Evolutionary conservation across 202 grass and related monocot species (phyloP), one percentile per base, ranked within the genome.

Genomic region (Dendrocalamus latiflorus): DNA sequence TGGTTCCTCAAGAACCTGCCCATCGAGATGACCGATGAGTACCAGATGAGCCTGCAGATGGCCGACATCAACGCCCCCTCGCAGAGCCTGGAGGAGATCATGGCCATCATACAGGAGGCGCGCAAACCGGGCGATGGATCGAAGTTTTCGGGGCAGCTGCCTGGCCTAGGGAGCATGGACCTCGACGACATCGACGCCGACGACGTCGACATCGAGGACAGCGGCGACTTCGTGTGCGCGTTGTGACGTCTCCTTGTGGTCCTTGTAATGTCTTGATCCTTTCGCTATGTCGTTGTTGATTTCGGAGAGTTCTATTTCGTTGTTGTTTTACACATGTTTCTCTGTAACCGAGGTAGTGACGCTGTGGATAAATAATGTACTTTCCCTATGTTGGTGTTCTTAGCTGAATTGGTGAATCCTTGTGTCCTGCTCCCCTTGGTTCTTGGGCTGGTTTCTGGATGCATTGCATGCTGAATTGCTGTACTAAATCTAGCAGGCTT

Each of bases 1-100:
- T 99, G 96, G 96, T 99, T 99, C 81, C 80, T 94, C 58, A 94
- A 94, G 88, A 99, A 99, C 68, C 87, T 99, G 62, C 97, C 97
- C 0, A 83, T 99, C 34, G 97, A 99, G 88, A 92, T 96, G 83
- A 92, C 89, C 0, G 97, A 99, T 8, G 97, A 92, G 66, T 96
- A 94, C 76, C 97, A 96, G 81, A 80, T 14, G 65, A 63, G 37
- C n/a, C 26, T 89, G 57, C 85, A 90, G 43, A 85, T 77, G 43
- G 7, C 20, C 15, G 85, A 93, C 74, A 30, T 74, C 63, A 85
- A 82, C 39, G 10, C 13, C 0, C 85, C 77, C 8, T 66, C 82
- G 8, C 93, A 99, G 70, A 89, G 85, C 84, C 58, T 92, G n/a
- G 96, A 94, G 30, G 93, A 99, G 44, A 78, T 89, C 62, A 89